Base-by-base conservation (phyloP, 768 basidiomycete genomes). In the Gloeostereum incarnatum region DNA sequence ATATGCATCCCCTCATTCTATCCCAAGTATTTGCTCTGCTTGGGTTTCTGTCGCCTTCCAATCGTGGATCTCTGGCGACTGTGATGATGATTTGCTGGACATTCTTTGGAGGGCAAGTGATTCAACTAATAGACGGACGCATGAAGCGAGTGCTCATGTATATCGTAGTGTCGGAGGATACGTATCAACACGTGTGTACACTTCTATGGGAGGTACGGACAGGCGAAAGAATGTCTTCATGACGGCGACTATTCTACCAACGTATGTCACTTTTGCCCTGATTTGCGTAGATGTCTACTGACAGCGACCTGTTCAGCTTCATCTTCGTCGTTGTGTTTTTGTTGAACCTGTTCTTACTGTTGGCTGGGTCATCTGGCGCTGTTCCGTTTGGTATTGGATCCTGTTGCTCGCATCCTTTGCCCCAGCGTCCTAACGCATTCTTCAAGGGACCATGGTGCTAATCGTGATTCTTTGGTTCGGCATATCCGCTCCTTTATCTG, bases 41-140 rank as follows among this genome's bases (percentile, higher is more conserved):
- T 39, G 93, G 93, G 4, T 94, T 98, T 66, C 71, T 98, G 19
- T 93, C 89, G 1, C 94, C 94, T 6, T 92, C 91, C 11, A 97
- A 96, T 52, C 82, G 94, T 16, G 94, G 94, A 18, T 84, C 90
- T 3, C 75, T 98, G 7, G 89, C 89, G 1, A 96, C 92, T 2
- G 84, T 92, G 31, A 86, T 96, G 78, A 77, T 96, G 68, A 74
- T 97, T 10, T 89, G 79, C 56, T 97, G 91, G 89, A 86, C 92
- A 2, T 65, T 96, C 48, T 97, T 97, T 51, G 90, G 91, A 58
- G 67, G 81, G 88, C 78, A 48, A 47, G 71, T 49, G 18, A 39
- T 11, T 19, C 35, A 21, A 22, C 21, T 21, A 18, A 4, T 20
- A 16, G 27, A 6, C 20, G 14, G 10, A 11, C 31, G 24, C 30